Base-by-base conservation (phyloP, 768 basidiomycete genomes). In the Sistotremastrum suecicum region DNA sequence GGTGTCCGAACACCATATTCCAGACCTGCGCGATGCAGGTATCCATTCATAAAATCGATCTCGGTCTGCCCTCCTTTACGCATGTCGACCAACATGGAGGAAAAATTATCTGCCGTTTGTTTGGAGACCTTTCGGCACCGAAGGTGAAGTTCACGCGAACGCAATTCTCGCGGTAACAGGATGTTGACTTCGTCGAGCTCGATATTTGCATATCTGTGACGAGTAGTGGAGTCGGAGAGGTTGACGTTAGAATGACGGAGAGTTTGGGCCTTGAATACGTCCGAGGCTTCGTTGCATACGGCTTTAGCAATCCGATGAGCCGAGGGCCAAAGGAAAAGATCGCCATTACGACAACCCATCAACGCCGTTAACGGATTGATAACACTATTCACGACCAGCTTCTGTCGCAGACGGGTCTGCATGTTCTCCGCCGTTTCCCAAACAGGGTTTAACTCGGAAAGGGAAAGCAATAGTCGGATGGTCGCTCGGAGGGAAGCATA, bases 351-450 rank as follows among this genome's bases (percentile, higher is more conserved):
- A 55, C 89, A 83, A 32, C 76, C 76, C 50, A 89, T 64, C 28
- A 97, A 58, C 6, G 87, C 83, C 0, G 90, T 86, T 46, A 97
- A 70, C 2, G 94, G 80, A 56, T 95, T 90, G 60, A 97, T 75
- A 53, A 78, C 70, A 8, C 79, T 67, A 58, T 94, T 88, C 48
- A 85, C 74, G 32, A 80, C 86, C 39, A 95, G 64, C 63, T 90
- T 91, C 50, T 76, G 77, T 36, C 83, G 78, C 64, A 91, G 74
- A 28, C 70, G 66, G 32, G 77, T 64, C 50, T 88, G 78, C 20
- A 94, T 57, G 11, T 80, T 67, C 2, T 73, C 65, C 50, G 83
- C 74, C 1, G 84, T 73, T 31, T 67, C 66, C 78, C 87, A 85
- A 4, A 66, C 64, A 10, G 77, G 66, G 10, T 74, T 64, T 42